These are phyloP conservation scores for Eucalyptus tenuipes DNA, from an alignment of 345 rosid genomes.

Conservation along the genomic window DNA sequence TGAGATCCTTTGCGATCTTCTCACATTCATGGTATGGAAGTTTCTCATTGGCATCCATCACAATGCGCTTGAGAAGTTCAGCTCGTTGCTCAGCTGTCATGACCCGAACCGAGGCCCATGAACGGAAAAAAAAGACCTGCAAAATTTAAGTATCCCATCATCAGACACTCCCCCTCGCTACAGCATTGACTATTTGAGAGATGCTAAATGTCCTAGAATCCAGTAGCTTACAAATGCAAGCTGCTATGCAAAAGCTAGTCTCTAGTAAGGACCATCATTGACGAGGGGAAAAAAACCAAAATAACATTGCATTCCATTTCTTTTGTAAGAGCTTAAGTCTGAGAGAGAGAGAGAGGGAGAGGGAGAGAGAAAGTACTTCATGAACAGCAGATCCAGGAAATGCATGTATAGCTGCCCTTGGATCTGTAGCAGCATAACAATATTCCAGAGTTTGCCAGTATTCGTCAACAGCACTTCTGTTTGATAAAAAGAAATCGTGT, in stretches of 20 bases:
- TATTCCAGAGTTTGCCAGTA: constrained; percentile 93
- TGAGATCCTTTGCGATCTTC: constrained; percentile 75
- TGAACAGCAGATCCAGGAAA: constrained; percentile 93
- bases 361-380: constrained; percentile 14
- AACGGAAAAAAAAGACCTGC: constrained; percentile 61
- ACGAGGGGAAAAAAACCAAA: neutral
- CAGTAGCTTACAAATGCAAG: neutral
- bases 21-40: constrained; percentile 69
- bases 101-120: constrained; percentile 67
- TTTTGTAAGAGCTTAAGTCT: neutral
- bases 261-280: neutral
- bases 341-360: neutral
- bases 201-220: neutral
- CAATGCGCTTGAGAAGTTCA: constrained; percentile 39
- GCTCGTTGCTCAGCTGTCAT: constrained; percentile 87
- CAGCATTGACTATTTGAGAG: neutral
- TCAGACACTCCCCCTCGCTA: neutral
- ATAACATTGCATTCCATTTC: neutral
- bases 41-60: constrained; percentile 24
- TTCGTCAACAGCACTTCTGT: constrained; percentile 69
- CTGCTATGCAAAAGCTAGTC: neutral
- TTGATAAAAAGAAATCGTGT: constrained; percentile 77
- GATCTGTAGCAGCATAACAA: constrained; percentile 91
- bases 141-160: neutral
- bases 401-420: constrained; percentile 67